Evolutionary conservation across 192 early-diverging fungal species (phyloP), one percentile per base, ranked within the genome.

Genomic region (Coemansia pectinata): DNA sequence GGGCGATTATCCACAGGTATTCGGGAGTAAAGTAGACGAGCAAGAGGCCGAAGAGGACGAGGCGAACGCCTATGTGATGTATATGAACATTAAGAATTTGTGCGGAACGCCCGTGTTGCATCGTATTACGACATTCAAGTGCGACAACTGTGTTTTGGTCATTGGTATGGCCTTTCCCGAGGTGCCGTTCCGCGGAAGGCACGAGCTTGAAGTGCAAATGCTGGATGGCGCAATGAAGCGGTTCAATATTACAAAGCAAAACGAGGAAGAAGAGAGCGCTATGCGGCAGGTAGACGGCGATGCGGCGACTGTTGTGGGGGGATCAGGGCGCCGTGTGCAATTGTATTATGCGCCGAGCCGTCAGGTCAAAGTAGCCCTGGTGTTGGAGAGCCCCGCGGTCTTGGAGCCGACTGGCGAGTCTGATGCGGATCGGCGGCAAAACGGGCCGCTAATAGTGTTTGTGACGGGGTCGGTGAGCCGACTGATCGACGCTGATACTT

Each of bases 161-260:
- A 57, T 81, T 0, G 64, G 29, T 0, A 62, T 75, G 38, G 79
- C 67, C 14, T 81, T 76, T n/a, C 79, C 74, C 34, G 79, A 81
- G 38, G 12, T 65, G n/a, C 79, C 79, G 11, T 73, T 67, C 45
- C 71, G 47, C 9, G 62, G 45, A 42, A 58, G 62, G 11, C 65
- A 72, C 21, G 71, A 76, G 53, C 71, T 81, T 8, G 58, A 81
- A 65, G 79, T 81, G 41, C 79, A 81, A 53, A 76, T 72, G 67
- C 74, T 81, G 3, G 74, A 81, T 42, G 74, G 79, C n/a, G 70
- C 74, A 1, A 76, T 81, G 71, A 63, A 63, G 33, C 34, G 41
- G 14, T 31, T 72, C 42, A 80, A 72, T 64, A 41, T 76, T 21
- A 72, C 70, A 38, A 53, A 55, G 31, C 47, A 62, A 25, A 52